Conservation (phyloP, 148 eudicot genomes). For the Salicornia ramosissima region DNA sequence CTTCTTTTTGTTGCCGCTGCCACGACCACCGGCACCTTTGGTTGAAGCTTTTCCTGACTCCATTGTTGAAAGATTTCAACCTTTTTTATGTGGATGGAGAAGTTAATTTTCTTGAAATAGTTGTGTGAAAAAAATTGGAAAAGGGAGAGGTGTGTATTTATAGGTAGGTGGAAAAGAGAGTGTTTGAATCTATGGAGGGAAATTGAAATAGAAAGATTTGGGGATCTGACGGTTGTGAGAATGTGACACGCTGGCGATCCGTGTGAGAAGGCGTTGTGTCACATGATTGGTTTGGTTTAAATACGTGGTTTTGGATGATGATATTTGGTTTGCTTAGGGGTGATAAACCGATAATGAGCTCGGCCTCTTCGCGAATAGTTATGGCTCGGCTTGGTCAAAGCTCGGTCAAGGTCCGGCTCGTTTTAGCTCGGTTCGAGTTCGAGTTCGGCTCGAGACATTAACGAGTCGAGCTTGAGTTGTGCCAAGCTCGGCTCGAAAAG, state of each 20-base stretch:
- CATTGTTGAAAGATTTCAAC: neutral
- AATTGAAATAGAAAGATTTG: neutral
- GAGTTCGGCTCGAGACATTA: too few relatives aligned
- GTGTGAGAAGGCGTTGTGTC: neutral
- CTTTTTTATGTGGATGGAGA: too few relatives aligned
- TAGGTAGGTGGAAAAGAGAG: neutral
- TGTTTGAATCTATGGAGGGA: neutral
- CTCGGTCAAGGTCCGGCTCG: too few relatives aligned
- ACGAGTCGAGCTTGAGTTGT: too few relatives aligned
- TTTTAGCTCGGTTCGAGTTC: too few relatives aligned
- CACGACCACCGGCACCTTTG: constrained; percentile 24
- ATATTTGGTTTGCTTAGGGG: too few relatives aligned
- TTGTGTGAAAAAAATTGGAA: neutral
- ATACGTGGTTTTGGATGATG: too few relatives aligned
- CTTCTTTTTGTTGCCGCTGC: constrained; percentile 33
- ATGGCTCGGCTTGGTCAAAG: too few relatives aligned
- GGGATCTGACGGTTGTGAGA: constrained; percentile 6
- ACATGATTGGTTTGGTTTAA: neutral
- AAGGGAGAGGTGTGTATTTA: neutral
- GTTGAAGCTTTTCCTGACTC: constrained; percentile 7
- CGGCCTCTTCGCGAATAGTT: too few relatives aligned
- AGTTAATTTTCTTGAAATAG: too few relatives aligned
- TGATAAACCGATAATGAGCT: too few relatives aligned
- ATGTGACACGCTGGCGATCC: constrained; percentile 21
- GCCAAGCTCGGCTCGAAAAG: too few relatives aligned